phyloP scores from a whole-genome alignment of 768 basidiomycete species.

The Pluteus cervinus region DNA sequence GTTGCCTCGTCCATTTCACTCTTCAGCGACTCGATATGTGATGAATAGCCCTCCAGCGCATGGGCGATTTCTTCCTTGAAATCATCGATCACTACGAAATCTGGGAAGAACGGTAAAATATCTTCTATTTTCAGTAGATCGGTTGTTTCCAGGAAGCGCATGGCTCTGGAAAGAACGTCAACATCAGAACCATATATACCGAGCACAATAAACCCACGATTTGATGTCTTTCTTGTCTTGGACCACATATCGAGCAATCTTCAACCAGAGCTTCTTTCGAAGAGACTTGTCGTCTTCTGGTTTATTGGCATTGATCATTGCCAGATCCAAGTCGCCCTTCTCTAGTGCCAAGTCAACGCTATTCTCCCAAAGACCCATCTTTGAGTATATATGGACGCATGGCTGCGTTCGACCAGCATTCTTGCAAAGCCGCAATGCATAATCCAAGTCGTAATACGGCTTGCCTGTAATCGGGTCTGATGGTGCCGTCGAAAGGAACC shows the following conservation, averaged over 20 bases:
- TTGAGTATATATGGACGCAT: constrained; percentile 94
- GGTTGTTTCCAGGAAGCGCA: constrained; percentile 94
- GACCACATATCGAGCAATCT: constrained; percentile 97
- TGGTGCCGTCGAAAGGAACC: constrained; percentile 80
- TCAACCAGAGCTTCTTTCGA: constrained; percentile 94
- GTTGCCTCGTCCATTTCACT: constrained; percentile 97
- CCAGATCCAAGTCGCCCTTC: constrained; percentile 92
- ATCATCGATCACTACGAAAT: constrained; percentile 98
- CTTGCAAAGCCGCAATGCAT: constrained; percentile 90
- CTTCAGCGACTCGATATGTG: constrained; percentile 85
- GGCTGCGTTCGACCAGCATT: constrained; percentile 74
- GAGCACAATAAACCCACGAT: constrained; percentile 54
- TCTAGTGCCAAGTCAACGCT: constrained; percentile 92
- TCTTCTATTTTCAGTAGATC: constrained; percentile 97
- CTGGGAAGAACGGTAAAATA: constrained; percentile 98
- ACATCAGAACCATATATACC: constrained; percentile 3
- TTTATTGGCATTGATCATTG: constrained; percentile 92
- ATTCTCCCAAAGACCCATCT: constrained; percentile 96
- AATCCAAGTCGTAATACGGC: constrained; percentile 96
- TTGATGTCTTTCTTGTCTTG: constrained; percentile 98
- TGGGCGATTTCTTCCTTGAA: constrained; percentile 99
- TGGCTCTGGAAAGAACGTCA: constrained; percentile 55
- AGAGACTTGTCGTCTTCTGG: constrained; percentile 85
- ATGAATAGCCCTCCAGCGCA: constrained; percentile 90
- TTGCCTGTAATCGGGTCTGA: constrained; percentile 75